phyloP scores from a whole-genome alignment of 1,139 yeast species.

The Zygosaccharomyces sapae region DNA sequence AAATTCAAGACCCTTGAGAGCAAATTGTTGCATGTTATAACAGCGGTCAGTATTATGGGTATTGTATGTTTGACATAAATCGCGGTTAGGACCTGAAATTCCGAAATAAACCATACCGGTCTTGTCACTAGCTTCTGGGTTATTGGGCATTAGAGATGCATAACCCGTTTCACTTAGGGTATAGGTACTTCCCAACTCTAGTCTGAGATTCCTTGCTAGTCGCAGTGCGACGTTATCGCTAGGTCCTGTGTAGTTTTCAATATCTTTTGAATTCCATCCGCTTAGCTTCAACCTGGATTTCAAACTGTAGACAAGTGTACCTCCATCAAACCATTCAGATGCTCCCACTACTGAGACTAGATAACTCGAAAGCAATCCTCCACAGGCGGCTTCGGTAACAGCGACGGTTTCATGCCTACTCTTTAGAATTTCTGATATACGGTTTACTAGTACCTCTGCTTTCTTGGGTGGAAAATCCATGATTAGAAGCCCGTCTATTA shows the following conservation, averaged over 20 bases:
- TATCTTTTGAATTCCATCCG: conserved; percentile 75
- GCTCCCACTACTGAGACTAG: conserved; percentile 83
- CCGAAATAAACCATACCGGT: conserved; percentile 69
- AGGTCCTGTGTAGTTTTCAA: conserved; percentile 72
- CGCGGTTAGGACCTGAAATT: conserved; percentile 62
- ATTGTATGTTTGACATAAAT: conserved; percentile 45
- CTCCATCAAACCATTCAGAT: conserved; percentile 76
- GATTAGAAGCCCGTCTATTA: too few relatives aligned
- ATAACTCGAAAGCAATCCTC: conserved; percentile 78
- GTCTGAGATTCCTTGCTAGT: conserved; percentile 70
- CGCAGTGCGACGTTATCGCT: conserved; percentile 70
- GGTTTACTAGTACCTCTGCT: conserved; percentile 46
- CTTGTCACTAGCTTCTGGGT: conserved; percentile 17
- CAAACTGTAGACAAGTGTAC: conserved; percentile 72
- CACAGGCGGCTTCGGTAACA: conserved; percentile 85
- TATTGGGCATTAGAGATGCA: conserved; percentile 34
- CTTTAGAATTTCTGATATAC: conserved; percentile 55
- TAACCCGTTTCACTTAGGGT: conserved; percentile 77
- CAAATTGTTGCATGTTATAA: conserved; percentile 70
- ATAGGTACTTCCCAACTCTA: conserved; percentile 78
- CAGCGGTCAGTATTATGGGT: conserved; percentile 53
- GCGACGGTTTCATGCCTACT: conserved; percentile 61
- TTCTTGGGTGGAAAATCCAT: conserved; percentile 57
- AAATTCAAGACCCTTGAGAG: conserved; percentile 59
- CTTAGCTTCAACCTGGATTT: conserved; percentile 67